Base-by-base conservation (phyloP, 2,329 filamentous ascomycete genomes). In the Hypocreales sp. region DNA sequence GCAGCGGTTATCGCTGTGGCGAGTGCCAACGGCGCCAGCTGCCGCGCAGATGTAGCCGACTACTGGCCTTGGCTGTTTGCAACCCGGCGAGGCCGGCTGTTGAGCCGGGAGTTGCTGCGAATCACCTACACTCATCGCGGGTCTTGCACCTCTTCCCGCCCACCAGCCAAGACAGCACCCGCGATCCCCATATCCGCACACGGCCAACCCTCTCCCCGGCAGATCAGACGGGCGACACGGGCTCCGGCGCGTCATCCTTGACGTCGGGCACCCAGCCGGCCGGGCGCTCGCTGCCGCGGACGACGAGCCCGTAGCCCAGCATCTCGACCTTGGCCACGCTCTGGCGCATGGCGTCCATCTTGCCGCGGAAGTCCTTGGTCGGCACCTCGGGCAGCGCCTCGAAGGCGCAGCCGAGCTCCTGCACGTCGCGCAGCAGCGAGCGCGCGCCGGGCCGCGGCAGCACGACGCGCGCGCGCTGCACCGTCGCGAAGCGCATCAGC, bases 401-500 rank as follows among this genome's bases (percentile, higher is more conserved):
- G 32, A 93, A 77, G 35, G 71, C 67, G 22, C 75, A 74, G 13
- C 81, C 71, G 35, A 95, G 63, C 25, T 73, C 67, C 42, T 87
- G 75, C 48, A 95, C 67, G 53, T 95, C 90, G 7, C 68, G 62
- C 26, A 95, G 59, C 23, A 95, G 79, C 5, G 73, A 73, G 21
- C 71, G 53, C 23, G 56, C 55, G 4, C 58, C 61, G 35, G 14
- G 7, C 18, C 7, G 7, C 18, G 27, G 21, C 12, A 62, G 50
- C 39, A 37, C 30, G n/a, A n/a, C n/a, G 22, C 50, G 56, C 10
- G 78, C 79, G 7, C 61, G 75, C 5, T 84, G 79, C 5, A 86
- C 86, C 27, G 93, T 90, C 0, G 83, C 84, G 53, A 94, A 95
- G 17, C 86, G 71, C 90, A 98, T 98, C 60, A 95, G 64, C 58